Conservation (phyloP, 2,329 filamentous ascomycete species). For the Apiospora saccharicola region DNA sequence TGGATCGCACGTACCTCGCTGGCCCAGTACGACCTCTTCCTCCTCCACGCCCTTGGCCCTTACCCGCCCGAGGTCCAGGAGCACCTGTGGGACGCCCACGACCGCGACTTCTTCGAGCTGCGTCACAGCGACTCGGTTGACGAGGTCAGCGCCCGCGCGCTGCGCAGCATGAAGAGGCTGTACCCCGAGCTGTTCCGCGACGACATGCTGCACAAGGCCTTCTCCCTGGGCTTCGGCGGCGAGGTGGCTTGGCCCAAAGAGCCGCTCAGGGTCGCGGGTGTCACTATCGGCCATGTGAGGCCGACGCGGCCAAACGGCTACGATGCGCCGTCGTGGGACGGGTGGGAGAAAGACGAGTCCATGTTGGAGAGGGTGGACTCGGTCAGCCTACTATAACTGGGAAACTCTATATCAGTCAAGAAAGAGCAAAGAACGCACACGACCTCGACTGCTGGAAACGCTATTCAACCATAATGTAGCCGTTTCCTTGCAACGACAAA, state of each 20-base stretch:
- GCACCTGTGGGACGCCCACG: constrained; percentile 54
- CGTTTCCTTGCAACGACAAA: too few relatives aligned
- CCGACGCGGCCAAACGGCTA: constrained; percentile 59
- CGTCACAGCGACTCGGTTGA: constrained; percentile 66
- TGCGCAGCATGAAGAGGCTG: constrained; percentile 57
- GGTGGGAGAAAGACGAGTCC: constrained; percentile 52
- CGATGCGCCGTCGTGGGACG: constrained; percentile 64
- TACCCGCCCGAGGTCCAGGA: constrained; percentile 57
- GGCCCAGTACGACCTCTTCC: constrained; percentile 46
- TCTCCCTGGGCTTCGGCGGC: constrained; percentile 46
- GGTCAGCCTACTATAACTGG: not conserved
- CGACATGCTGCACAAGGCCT: constrained; percentile 39
- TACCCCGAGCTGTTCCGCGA: constrained; percentile 43
- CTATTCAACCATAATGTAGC: too few relatives aligned
- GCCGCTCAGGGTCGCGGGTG: constrained; percentile 51
- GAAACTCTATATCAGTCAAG: not conserved
- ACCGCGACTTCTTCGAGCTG: constrained; percentile 60
- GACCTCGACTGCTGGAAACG: too few relatives aligned
- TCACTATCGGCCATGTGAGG: constrained; percentile 53
- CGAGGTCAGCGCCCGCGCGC: constrained; percentile 61
- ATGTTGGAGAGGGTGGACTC: constrained; percentile 29
- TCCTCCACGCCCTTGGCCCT: constrained; percentile 48
- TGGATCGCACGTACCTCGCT: constrained; percentile 46
- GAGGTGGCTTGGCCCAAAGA: constrained; percentile 54
- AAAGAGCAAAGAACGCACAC: not conserved